phyloP scores from a whole-genome alignment of 202 grass and related monocot genomes.

The Alloteropsis angusta region DNA sequence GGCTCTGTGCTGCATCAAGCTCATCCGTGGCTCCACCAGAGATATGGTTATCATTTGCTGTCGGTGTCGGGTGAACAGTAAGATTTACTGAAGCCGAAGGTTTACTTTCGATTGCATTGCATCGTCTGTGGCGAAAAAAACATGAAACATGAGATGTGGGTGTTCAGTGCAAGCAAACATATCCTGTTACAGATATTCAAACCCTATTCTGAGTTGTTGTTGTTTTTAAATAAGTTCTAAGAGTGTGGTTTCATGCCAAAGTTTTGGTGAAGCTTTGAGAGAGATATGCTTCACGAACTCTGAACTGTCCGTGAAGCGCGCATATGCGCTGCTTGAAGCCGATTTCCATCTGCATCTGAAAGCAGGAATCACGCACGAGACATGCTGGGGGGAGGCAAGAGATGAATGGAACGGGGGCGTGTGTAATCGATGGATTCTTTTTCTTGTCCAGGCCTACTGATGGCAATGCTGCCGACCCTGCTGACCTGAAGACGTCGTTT shows the following conservation, averaged over 20 bases:
- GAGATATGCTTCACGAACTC: not conserved
- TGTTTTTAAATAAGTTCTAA: too few species aligned
- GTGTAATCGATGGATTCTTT: not conserved
- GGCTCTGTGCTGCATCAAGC: not conserved
- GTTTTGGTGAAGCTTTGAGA: not conserved
- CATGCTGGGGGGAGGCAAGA: not conserved
- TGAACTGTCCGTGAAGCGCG: not conserved
- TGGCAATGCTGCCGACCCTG: not conserved
- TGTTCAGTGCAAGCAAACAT: not conserved
- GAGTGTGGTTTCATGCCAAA: not conserved
- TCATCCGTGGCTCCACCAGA: not conserved
- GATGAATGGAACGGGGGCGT: not conserved
- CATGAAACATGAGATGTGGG: not conserved
- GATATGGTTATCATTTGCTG: not conserved
- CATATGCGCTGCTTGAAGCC: not conserved
- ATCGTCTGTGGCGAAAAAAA: not conserved
- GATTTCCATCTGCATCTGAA: not conserved
- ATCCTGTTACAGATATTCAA: not conserved
- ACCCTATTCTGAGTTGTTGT: too few species aligned
- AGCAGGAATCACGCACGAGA: not conserved
- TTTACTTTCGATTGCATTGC: not conserved
- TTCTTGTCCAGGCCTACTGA: not conserved
- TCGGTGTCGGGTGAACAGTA: not conserved
- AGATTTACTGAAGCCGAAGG: not conserved
- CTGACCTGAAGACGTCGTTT: not conserved